Evolutionary conservation across 805 yeast genomes (phyloP).

Genomic region (Saturnispora ahearnii): DNA sequence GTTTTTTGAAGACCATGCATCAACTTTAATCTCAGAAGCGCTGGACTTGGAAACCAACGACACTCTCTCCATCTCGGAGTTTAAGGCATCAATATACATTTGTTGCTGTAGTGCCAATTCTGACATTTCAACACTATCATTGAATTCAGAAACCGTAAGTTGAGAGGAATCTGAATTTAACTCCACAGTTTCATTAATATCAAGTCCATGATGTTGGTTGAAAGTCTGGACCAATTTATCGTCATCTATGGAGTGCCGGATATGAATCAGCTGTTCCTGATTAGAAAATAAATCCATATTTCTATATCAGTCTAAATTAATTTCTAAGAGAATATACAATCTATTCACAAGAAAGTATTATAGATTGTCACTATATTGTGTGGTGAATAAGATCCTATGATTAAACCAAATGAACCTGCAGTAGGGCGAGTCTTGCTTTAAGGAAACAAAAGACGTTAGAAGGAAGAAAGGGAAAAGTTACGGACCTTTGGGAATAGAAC

Average conservation of each 20-base stretch:
- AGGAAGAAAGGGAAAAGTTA: not conserved
- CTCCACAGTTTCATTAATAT: not conserved
- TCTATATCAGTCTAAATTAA: not conserved
- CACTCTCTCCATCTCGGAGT: not conserved
- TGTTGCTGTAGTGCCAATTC: not conserved
- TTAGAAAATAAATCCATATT: not conserved
- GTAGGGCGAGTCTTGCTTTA: too few relatives aligned
- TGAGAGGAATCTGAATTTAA: conserved; percentile 1
- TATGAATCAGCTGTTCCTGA: not conserved
- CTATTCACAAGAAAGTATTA: too few relatives aligned
- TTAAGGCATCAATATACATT: not conserved
- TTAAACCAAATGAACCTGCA: too few relatives aligned
- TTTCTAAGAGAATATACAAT: not conserved
- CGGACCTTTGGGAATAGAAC: not conserved
- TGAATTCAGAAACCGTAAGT: not conserved
- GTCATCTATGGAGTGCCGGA: not conserved
- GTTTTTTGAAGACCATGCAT: not conserved
- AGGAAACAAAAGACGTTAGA: too few relatives aligned
- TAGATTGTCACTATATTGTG: too few relatives aligned
- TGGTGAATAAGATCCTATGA: too few relatives aligned
- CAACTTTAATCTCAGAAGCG: not conserved
- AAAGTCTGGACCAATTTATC: not conserved
- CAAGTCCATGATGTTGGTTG: not conserved
- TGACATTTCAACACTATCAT: not conserved
- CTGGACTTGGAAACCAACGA: not conserved